A percentile compares a stretch with the other conserved stretches of the same genome.
These are phyloP conservation scores for Westerdykella ornata DNA, from an alignment of 2,329 filamentous ascomycete genomes.

Conservation along the genomic window DNA sequence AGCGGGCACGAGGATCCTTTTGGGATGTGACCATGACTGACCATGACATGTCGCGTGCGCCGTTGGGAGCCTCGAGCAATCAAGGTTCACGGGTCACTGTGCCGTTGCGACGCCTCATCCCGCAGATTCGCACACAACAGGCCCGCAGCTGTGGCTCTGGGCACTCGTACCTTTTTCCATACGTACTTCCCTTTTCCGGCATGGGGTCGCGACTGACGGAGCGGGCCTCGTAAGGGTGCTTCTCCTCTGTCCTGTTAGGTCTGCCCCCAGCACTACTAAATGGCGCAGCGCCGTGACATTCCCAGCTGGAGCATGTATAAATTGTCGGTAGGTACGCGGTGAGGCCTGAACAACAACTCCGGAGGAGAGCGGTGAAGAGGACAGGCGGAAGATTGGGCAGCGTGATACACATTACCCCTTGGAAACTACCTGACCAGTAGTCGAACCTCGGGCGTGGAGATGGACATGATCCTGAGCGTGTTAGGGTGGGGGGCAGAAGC, in stretches of 20 bases:
- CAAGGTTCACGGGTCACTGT: not conserved
- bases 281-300: no score
- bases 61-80: not conserved
- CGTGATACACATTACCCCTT: constrained; percentile 32
- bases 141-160: constrained; percentile 12
- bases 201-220: not conserved
- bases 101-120: not conserved
- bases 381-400: constrained; percentile 6
- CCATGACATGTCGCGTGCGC: constrained; percentile 18
- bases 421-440: constrained; percentile 11
- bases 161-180: constrained; percentile 10
- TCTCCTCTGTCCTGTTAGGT: not conserved
- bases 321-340: no score
- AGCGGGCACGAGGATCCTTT: not conserved
- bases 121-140: constrained; percentile 7
- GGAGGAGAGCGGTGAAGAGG: not conserved
- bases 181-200: constrained; percentile 13
- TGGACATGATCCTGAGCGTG: constrained; percentile 2
- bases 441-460: constrained; percentile 20
- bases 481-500: not conserved
- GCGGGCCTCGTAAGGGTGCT: no score
- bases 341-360: not conserved
- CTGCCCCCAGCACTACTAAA: no score
- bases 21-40: not conserved
- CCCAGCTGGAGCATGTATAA: no score